phyloP scores from a whole-genome alignment of 352 stramenopile species.

The Phytophthora pluvialis region DNA sequence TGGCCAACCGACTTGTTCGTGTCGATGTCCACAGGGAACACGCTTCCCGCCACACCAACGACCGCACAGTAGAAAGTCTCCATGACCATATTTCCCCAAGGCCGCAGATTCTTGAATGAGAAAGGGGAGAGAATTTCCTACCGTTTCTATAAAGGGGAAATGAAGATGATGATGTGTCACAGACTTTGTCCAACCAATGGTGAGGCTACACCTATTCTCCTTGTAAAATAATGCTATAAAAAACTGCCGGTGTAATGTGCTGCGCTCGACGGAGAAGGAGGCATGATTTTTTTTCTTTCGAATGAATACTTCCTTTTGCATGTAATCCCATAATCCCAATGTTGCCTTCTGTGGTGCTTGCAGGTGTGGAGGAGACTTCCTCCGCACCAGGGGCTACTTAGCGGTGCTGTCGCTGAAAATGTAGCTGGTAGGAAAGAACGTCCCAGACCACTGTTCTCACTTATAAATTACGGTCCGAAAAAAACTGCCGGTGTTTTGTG shows the following conservation, averaged over 20 bases:
- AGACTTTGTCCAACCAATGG: no score
- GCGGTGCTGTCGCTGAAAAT: not conserved
- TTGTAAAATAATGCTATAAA: no score
- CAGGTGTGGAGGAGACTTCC: not conserved
- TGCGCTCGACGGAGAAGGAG: no score
- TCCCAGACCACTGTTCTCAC: no score
- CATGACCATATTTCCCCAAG: not conserved
- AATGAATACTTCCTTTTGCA: no score
- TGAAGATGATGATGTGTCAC: no score
- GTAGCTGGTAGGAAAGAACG: not conserved
- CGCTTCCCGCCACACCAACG: not conserved
- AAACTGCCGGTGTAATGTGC: no score
- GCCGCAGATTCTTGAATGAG: not conserved
- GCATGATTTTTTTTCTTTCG: no score
- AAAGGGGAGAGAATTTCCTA: not conserved
- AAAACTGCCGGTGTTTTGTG: not conserved
- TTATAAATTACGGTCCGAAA: not conserved
- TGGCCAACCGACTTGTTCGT: not conserved
- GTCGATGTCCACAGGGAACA: not conserved
- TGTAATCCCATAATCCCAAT: not conserved
- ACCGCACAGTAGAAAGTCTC: not conserved
- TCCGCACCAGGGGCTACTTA: not conserved
- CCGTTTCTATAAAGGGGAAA: no score
- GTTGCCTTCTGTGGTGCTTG: not conserved
- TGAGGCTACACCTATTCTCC: no score